Evolutionary conservation across 2,329 filamentous ascomycete genomes (phyloP).

Genomic region (Venturia aucupariae): DNA sequence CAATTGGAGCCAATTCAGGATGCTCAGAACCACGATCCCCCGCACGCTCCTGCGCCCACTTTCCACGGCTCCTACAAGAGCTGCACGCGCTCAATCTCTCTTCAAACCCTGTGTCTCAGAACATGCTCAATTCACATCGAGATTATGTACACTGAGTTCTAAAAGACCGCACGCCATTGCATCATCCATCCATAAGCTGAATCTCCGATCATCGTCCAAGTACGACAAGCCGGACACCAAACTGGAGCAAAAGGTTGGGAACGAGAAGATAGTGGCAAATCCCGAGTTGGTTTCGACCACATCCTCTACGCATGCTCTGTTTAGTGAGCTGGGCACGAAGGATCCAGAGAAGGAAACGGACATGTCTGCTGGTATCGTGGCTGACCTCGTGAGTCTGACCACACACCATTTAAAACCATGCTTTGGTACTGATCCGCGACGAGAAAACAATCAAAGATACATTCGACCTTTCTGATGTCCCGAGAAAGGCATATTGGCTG

Average conservation of each 20-base stretch:
- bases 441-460: constrained; percentile 41
- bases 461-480: constrained; percentile 38
- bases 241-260: constrained; percentile 44
- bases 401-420: constrained; percentile 9
- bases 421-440: constrained; percentile 13
- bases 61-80: background rate
- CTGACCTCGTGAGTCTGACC: constrained; percentile 24
- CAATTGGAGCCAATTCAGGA: constrained; percentile 7
- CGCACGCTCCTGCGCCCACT: constrained; percentile 8
- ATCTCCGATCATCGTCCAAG: background rate
- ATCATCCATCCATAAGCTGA: constrained; percentile 33
- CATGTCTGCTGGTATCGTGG: constrained; percentile 38
- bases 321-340: constrained; percentile 29
- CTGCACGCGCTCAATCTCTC: background rate
- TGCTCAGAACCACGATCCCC: constrained; percentile 9
- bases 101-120: constrained; percentile 4
- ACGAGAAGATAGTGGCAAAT: constrained; percentile 48
- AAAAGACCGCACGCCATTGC: constrained; percentile 27
- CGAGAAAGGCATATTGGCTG: constrained; percentile 39
- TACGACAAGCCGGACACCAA: constrained; percentile 41
- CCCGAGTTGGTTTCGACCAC: constrained; percentile 52
- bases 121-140: constrained; percentile 30
- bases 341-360: constrained; percentile 30
- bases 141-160: constrained; percentile 31
- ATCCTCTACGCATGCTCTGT: constrained; percentile 40